These are phyloP conservation scores for Cladorrhinum sp. DNA, from an alignment of 2,329 filamentous ascomycete species.

Conservation along the genomic window DNA sequence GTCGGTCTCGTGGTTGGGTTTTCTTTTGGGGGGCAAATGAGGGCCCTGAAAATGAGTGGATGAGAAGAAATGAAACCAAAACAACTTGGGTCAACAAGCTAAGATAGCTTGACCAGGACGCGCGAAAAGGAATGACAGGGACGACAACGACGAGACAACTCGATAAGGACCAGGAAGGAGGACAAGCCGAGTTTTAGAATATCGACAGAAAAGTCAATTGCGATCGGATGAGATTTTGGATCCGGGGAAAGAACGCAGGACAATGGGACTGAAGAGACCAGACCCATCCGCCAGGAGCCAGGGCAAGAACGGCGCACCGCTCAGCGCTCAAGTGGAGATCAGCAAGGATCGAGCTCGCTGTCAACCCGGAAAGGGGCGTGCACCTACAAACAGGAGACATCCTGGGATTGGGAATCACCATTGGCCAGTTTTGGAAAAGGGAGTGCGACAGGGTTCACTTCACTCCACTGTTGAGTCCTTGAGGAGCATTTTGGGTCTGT, in stretches of 20 bases:
- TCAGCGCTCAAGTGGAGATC: constrained; percentile 19
- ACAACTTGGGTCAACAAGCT: constrained; percentile 2
- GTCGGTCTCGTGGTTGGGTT: neutral
- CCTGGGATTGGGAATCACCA: constrained; percentile 20
- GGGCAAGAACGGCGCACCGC: constrained; percentile 21
- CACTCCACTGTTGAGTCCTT: constrained; percentile 16
- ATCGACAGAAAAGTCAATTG: neutral
- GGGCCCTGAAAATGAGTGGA: constrained; percentile 21
- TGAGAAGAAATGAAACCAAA: constrained; percentile 19
- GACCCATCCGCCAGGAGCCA: constrained; percentile 7
- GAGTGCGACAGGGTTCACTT: constrained; percentile 3
- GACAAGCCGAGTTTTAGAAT: constrained; percentile 1
- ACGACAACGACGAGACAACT: neutral
- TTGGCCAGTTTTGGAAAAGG: constrained; percentile 19
- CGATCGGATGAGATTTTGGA: constrained; percentile 20
- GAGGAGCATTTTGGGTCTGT: constrained; percentile 14
- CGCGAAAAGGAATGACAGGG: constrained; percentile 11
- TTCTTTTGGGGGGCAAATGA: neutral
- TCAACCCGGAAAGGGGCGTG: constrained; percentile 20
- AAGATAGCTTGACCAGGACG: neutral
- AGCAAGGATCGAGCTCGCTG: constrained; percentile 14
- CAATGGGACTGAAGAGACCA: constrained; percentile 11
- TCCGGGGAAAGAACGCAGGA: constrained; percentile 20
- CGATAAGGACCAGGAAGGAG: neutral
- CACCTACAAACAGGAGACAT: constrained; percentile 9